Evolutionary conservation across 495 filamentous ascomycete genomes (phyloP), one percentile per base, ranked within the genome.

Genomic region (Daldinia decipiens): DNA sequence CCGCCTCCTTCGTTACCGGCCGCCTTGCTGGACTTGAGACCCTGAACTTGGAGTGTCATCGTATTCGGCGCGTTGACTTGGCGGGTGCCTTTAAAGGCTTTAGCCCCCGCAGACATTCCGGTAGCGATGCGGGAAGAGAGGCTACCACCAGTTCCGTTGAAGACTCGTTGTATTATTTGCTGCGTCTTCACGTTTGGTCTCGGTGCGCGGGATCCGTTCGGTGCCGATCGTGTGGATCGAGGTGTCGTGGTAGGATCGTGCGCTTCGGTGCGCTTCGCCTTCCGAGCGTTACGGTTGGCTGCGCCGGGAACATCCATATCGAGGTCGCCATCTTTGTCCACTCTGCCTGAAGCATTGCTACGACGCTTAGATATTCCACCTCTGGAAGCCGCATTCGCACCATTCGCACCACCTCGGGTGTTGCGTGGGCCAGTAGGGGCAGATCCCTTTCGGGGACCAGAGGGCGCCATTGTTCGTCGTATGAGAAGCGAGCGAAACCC

Each of bases 281-380:
- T 63, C 21, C 67, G 66, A 64, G 70, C 32, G 58, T 72, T 78
- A 31, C 84, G 82, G 39, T 63, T 70, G 27, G 76, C 75, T 19
- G 75, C 74, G 32, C 76, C 75, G 21, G 81, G 78, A 52, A 78
- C 81, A 77, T 89, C 91, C 93, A 95, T 97, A 34, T 88, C 85
- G 40, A 95, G 82, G 79, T 96, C 93, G 13, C 93, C 93, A 84
- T 96, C 93, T 71, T 87, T 87, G 76, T 96, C 93, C 61, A 87
- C 82, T 54, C 87, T 85, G 5, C 79, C 78, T 13, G 80, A 65
- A 68, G 77, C 65, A 38, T 62, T 80, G 56, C 80, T 65, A 19
- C 79, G 84, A 59, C 87, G 88, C 83, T 95, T 96, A 59, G 87
- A 85, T 62, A 95, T 92, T 34, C 92, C 91, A 53, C 90, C 91